Evolutionary conservation across 2,329 filamentous ascomycete genomes (phyloP), one percentile per base, ranked within the genome.

Genomic region (Penicillium sp.): DNA sequence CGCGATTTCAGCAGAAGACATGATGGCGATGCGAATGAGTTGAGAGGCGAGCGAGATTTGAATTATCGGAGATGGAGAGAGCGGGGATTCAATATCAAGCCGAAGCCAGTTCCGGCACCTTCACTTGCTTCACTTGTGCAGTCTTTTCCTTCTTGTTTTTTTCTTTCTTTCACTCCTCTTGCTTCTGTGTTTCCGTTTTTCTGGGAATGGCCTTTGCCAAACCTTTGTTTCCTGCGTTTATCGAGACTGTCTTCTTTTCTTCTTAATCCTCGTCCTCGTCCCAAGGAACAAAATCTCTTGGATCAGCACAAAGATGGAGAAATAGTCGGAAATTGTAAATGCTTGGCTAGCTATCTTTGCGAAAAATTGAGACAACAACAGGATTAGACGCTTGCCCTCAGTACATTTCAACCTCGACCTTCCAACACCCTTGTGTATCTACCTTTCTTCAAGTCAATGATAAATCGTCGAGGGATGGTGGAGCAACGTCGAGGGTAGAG

Each of bases 1-100:
- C 56, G 91, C 91, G 62, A 99, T 89, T 74, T 95, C 90, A 69
- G 88, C 89, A 57, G 87, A 84, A 49, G 78, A 76, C 82, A 86
- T 87, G 75, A 72, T 78, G 76, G 73, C 69, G 69, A 53, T 38
- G 18, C 30, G 25, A 18, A 43, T 42, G n/a, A 44, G 27, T 44
- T 16, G 34, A 28, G 19, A 45, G 14, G 18, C 14, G 16, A 12
- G 22, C 29, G 42, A 28, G 19, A 37, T 43, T 22, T 22, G 19
- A 5, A 22, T 22, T 43, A 29, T 35, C 16, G 27, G 27, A 36
- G 13, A 31, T 14, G 45, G 31, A 49, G 39, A 33, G 31, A 11
- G n/a, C n/a, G n/a, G 29, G 16, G 42, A 31, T 40, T 36, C 40
- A 29, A 34, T 47, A 36, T 29, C 45, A 33, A 37, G 16, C 7